A percentile compares a stretch with the other conserved stretches of the same genome.
phyloP scores from a whole-genome alignment of 805 yeast species.

The Ogataea trehalophila region DNA sequence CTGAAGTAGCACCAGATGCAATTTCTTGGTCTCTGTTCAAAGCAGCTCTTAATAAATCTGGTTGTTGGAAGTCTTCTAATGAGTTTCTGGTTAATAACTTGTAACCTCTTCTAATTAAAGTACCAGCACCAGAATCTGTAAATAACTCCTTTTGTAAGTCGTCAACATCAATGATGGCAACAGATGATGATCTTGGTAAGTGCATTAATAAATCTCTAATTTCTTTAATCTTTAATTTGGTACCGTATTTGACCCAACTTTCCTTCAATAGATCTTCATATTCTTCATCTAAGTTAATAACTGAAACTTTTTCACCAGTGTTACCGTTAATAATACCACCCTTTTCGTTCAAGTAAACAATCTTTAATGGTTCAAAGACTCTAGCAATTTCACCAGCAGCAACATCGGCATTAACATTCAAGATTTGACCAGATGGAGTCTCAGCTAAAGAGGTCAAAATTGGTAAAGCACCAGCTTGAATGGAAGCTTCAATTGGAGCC shows the following conservation, averaged over 20 bases:
- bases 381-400: slow-evolving; percentile 98
- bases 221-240: slow-evolving; percentile 94
- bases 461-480: slow-evolving; percentile 94
- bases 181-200: slow-evolving; percentile 95
- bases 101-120: slow-evolving; percentile 95
- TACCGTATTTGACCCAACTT: slow-evolving; percentile 98
- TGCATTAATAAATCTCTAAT: slow-evolving; percentile 91
- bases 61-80: slow-evolving; percentile 60
- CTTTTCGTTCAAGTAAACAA: slow-evolving; percentile 93
- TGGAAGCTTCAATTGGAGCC: slow-evolving; percentile 87
- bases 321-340: slow-evolving; percentile 95
- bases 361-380: slow-evolving; percentile 93
- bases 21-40: slow-evolving; percentile 74
- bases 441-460: slow-evolving; percentile 95
- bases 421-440: slow-evolving; percentile 92
- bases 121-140: slow-evolving; percentile 99
- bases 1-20: slow-evolving; percentile 62
- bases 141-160: slow-evolving; percentile 96
- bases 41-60: slow-evolving; percentile 75
- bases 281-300: slow-evolving; percentile 93
- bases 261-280: slow-evolving; percentile 86
- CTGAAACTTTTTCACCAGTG: slow-evolving; percentile 84
- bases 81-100: slow-evolving; percentile 71
- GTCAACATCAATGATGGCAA: slow-evolving; percentile 92
- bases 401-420: slow-evolving; percentile 97